Percentiles rank a stretch among this genome's conserved stretches.
Evolutionary conservation across 495 filamentous ascomycete genomes (phyloP).

Genomic region (Bathelium albidoporum): DNA sequence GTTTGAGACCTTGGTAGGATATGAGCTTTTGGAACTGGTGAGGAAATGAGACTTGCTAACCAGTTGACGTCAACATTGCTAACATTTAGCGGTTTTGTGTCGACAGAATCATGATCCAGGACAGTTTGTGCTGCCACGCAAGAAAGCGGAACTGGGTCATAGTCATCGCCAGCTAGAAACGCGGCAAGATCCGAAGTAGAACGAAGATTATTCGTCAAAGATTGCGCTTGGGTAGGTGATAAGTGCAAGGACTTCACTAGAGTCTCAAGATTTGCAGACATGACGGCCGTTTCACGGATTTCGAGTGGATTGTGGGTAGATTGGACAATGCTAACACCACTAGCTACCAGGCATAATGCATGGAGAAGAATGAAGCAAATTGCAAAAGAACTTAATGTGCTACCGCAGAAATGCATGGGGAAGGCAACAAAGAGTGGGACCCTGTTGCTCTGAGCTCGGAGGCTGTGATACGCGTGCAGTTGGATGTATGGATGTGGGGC

Average conservation of each 20-base stretch:
- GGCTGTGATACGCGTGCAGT: too few relatives aligned
- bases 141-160: neutral
- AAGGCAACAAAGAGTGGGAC: too few relatives aligned
- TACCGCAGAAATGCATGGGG: too few relatives aligned
- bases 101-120: neutral
- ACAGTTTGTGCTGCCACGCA: neutral
- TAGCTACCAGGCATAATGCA: neutral
- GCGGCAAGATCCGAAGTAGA: neutral
- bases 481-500: too few relatives aligned
- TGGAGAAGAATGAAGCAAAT: too few relatives aligned
- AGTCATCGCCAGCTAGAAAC: neutral
- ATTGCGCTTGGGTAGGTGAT: neutral
- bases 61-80: neutral
- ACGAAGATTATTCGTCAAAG: neutral
- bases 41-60: neutral
- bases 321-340: neutral
- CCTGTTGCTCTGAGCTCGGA: too few relatives aligned
- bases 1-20: neutral
- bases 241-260: neutral
- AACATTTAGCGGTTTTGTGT: neutral
- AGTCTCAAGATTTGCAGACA: neutral
- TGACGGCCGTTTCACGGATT: neutral
- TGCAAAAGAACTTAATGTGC: too few relatives aligned
- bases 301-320: neutral
- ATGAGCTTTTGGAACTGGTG: neutral